Percentiles rank a stretch among this genome's conserved stretches.
Conservation (phyloP, 2,329 filamentous ascomycete genomes). For the Colletotrichum cuscutae region DNA sequence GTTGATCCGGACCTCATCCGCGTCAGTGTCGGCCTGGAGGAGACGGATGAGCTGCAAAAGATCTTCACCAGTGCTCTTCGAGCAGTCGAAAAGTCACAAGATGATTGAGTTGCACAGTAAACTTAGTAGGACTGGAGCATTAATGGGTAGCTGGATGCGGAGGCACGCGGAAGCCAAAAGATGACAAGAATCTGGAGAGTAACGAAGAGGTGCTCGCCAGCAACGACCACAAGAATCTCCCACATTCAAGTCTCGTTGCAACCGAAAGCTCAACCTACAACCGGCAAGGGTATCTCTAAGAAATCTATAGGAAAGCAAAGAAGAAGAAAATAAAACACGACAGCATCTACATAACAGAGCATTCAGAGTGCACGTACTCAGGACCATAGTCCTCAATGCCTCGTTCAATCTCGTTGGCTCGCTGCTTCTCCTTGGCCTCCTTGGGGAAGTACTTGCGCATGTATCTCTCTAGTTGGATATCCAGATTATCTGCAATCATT, state of each 20-base stretch:
- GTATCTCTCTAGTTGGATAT: conserved; percentile 74
- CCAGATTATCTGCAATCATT: conserved; percentile 68
- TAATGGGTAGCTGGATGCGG: not conserved
- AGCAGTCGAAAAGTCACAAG: conserved; percentile 54
- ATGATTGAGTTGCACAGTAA: not conserved
- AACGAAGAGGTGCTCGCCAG: not conserved
- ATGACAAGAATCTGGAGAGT: not conserved
- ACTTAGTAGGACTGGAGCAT: not conserved
- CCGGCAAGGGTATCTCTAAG: conserved; percentile 29
- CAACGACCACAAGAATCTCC: not conserved
- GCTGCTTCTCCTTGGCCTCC: conserved; percentile 74
- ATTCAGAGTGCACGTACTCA: conserved; percentile 68
- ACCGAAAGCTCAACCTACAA: not conserved
- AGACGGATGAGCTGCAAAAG: conserved; percentile 70
- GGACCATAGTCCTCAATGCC: conserved; percentile 78
- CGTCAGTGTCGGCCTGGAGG: conserved; percentile 91
- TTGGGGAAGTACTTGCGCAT: conserved; percentile 80
- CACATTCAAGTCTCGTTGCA: not conserved
- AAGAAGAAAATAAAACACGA: not conserved
- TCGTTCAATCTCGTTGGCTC: conserved; percentile 79
- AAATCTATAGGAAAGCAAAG: conserved; percentile 6
- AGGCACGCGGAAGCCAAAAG: not conserved
- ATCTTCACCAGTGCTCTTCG: conserved; percentile 77
- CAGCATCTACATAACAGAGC: conserved; percentile 66
- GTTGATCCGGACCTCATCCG: conserved; percentile 84